Percentiles rank a stretch among this genome's conserved stretches.
phyloP scores from a whole-genome alignment of 1,284 basidiomycete species.

The Marasmius sp. region DNA sequence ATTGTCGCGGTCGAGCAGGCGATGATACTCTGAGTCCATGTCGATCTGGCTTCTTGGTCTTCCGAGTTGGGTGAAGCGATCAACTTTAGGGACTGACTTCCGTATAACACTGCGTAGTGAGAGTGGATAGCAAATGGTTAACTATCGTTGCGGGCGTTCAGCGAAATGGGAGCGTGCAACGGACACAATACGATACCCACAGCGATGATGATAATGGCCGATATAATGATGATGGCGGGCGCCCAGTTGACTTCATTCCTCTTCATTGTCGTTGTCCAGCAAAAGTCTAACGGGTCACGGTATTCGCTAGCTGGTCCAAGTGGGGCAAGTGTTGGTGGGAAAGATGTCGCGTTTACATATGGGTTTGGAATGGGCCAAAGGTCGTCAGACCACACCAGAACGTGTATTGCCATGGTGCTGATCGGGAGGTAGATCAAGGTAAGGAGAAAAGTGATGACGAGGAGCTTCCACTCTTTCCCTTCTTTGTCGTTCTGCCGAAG shows the following conservation, averaged over 20 bases:
- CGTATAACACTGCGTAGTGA: constrained; percentile 58
- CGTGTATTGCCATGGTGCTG: constrained; percentile 70
- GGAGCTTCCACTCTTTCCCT: constrained; percentile 48
- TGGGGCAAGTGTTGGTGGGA: constrained; percentile 45
- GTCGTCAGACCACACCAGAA: constrained; percentile 72
- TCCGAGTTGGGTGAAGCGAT: constrained; percentile 73
- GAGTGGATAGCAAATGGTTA: constrained; percentile 75
- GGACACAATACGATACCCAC: constrained; percentile 41
- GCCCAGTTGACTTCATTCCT: constrained; percentile 74
- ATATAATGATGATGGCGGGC: constrained; percentile 59
- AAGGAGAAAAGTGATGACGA: constrained; percentile 61
- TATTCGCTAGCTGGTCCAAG: constrained; percentile 58
- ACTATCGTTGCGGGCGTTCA: constrained; percentile 33
- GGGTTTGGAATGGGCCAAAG: constrained; percentile 73
- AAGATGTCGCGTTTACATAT: constrained; percentile 57
- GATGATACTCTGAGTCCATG: constrained; percentile 73
- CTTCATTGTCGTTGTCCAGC: constrained; percentile 76
- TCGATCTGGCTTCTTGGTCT: constrained; percentile 54
- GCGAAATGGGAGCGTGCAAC: background rate
- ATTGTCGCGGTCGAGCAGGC: constrained; percentile 61
- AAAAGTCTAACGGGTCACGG: constrained; percentile 71
- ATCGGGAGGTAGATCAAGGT: constrained; percentile 69
- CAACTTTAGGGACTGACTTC: constrained; percentile 63
- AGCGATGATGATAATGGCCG: constrained; percentile 46
- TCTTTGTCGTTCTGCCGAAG: constrained; percentile 44